Base-by-base conservation (phyloP, 345 rosid genomes). In the Hibiscus syriacus region DNA sequence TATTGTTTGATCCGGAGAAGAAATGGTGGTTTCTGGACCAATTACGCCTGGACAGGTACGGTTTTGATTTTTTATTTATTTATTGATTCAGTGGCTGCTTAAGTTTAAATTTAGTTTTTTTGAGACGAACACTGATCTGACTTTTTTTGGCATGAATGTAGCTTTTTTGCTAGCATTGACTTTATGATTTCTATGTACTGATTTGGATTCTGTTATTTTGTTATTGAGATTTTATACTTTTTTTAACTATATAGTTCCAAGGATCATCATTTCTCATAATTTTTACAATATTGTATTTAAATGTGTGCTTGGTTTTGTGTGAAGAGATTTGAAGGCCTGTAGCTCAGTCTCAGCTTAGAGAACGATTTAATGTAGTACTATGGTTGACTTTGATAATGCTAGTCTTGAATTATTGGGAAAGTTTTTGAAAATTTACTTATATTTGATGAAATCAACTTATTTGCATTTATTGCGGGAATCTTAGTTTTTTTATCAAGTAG, bases 41-140 rank as follows among this genome's bases (percentile, higher is more conserved):
- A 82, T 92, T 50, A 82, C 98, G 76, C 90, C 96, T 72, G 96
- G 97, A 36, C 90, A 83, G 96, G 98, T 93, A 38, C 69, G 39
- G 17, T 55, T 17, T 26, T 9, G 22, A 16, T 23, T 50, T 50
- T 38, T 54, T 25, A 38, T 36, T 2, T 27, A 7, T 55, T n/a
- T 70, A 43, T 68, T 52, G 69, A 68, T 65, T 61, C 66, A 16
- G 34, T 75, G 67, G 27, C 27, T 4, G 50, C 10, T 62, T 14
- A 23, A 59, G 52, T 63, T 25, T 41, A 16, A 32, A 43, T 63
- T 43, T 34, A 27, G 53, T 67, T 36, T 67, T 36, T 49, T 64
- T 48, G 5, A 27, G 25, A 48, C 36, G 9, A 50, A 3, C 55
- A 56, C 53, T 16, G 38, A 25, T 17, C 5, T 6, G 13, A 16